Percentiles rank a stretch among this genome's conserved stretches.
Conservation (phyloP, 768 basidiomycete species). For the Russula sp. region DNA sequence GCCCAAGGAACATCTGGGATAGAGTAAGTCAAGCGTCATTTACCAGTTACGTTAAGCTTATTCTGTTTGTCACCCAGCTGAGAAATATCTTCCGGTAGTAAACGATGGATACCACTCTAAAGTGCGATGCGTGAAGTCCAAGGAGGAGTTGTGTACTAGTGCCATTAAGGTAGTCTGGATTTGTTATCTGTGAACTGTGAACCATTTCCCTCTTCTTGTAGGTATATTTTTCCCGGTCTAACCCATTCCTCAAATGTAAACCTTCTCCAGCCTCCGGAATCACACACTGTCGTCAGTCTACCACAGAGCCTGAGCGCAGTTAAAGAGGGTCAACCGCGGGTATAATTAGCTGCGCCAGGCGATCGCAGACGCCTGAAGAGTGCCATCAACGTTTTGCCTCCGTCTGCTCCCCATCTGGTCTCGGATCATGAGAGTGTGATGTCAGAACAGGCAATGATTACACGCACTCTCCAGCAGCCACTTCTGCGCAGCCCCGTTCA, state of each 20-base stretch:
- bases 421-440: slow-evolving; percentile 5
- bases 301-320: neutral
- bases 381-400: slow-evolving; percentile 59
- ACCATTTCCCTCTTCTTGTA: neutral
- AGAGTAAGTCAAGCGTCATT: neutral
- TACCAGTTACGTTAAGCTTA: neutral
- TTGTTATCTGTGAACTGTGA: neutral
- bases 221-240: neutral
- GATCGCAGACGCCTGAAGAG: slow-evolving; percentile 62
- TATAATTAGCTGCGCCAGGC: slow-evolving; percentile 32
- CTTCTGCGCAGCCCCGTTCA: slow-evolving; percentile 62
- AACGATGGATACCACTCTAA: neutral
- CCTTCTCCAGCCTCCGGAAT: neutral
- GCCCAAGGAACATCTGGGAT: slow-evolving; percentile 16
- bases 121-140: neutral
- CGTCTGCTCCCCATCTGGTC: slow-evolving; percentile 60
- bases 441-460: neutral
- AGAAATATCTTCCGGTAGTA: slow-evolving; percentile 4
- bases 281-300: neutral
- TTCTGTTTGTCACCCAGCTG: neutral
- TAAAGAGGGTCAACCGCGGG: slow-evolving; percentile 17
- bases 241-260: neutral
- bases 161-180: too few relatives aligned
- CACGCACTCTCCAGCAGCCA: slow-evolving; percentile 61
- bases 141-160: neutral